Conservation (phyloP, 352 stramenopile species). For the Phytophthora quininea region DNA sequence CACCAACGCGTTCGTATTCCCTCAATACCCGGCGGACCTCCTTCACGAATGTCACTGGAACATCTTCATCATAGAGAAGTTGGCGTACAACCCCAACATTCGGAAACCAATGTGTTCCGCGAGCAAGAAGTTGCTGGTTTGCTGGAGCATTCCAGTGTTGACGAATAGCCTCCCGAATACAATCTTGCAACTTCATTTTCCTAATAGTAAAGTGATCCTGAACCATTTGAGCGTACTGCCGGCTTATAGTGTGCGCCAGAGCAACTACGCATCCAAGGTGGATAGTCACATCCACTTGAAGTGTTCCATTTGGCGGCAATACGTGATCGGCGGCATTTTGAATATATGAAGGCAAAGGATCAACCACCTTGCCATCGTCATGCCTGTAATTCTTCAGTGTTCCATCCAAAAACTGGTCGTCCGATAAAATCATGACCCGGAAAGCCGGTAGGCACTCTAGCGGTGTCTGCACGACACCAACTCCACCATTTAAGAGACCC, state of each 20-base stretch:
- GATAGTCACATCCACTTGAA: slow-evolving; percentile 40
- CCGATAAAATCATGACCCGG: slow-evolving; percentile 29
- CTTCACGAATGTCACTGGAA: slow-evolving; percentile 40
- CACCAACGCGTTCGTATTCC: slow-evolving; percentile 54
- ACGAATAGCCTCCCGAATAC: slow-evolving; percentile 44
- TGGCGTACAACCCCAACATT: slow-evolving; percentile 43
- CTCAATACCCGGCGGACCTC: slow-evolving; percentile 31
- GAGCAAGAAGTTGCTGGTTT: slow-evolving; percentile 38
- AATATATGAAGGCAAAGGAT: slow-evolving; percentile 26
- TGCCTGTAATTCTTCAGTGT: not conserved
- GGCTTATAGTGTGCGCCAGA: slow-evolving; percentile 43
- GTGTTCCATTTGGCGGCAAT: slow-evolving; percentile 21
- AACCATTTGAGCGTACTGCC: slow-evolving; percentile 16
- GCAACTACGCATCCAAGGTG: slow-evolving; percentile 41
- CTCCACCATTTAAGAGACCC: slow-evolving; percentile 25
- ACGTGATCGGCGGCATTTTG: slow-evolving; percentile 36
- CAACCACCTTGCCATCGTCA: not conserved
- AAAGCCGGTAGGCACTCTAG: slow-evolving; percentile 37
- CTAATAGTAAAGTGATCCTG: slow-evolving; percentile 6
- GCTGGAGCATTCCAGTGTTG: slow-evolving; percentile 48
- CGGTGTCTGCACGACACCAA: slow-evolving; percentile 35
- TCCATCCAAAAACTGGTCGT: slow-evolving; percentile 33
- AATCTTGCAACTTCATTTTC: slow-evolving; percentile 13
- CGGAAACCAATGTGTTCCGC: slow-evolving; percentile 50
- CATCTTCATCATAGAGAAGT: slow-evolving; percentile 36